Percentiles rank a stretch among this genome's conserved stretches.
Evolutionary conservation across 2,329 filamentous ascomycete species (phyloP).

Genomic region (Mycogone perniciosa): DNA sequence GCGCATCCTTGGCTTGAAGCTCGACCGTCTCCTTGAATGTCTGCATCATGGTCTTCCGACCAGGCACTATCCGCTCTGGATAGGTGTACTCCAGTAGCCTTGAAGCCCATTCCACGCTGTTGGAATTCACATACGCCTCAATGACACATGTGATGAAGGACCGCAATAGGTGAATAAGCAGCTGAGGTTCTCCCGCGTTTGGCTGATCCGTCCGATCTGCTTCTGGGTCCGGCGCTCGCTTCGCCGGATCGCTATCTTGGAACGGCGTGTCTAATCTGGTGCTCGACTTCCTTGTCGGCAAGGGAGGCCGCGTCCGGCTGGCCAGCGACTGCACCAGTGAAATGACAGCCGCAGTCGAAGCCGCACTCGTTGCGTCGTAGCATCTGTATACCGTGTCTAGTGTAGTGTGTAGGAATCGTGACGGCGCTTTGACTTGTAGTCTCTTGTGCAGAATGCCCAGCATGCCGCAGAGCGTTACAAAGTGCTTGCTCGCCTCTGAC

Average conservation of each 20-base stretch:
- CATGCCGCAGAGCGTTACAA: conserved; percentile 64
- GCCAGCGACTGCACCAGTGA: conserved; percentile 65
- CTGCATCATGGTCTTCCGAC: conserved; percentile 54
- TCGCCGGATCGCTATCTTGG: conserved; percentile 47
- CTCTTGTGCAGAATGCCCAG: conserved; percentile 66
- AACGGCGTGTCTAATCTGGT: conserved; percentile 48
- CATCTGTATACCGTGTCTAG: conserved; percentile 63
- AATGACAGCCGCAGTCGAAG: conserved; percentile 63
- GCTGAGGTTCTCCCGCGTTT: conserved; percentile 50
- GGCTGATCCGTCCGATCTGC: conserved; percentile 31
- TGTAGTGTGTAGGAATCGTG: conserved; percentile 71
- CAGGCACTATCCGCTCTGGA: conserved; percentile 57
- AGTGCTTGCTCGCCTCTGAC: conserved; percentile 37
- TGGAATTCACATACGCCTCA: conserved; percentile 63
- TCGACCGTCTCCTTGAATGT: conserved; percentile 58
- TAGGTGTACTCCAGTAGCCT: conserved; percentile 63
- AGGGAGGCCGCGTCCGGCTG: conserved; percentile 57
- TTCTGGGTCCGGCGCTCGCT: conserved; percentile 57
- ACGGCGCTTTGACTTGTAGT: conserved; percentile 71
- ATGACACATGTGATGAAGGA: conserved; percentile 73
- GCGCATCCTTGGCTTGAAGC: conserved; percentile 55
- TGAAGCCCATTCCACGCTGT: conserved; percentile 54
- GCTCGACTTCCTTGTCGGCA: conserved; percentile 55
- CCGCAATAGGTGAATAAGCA: conserved; percentile 61
- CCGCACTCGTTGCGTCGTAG: conserved; percentile 57